phyloP scores from a whole-genome alignment of 495 filamentous ascomycete species.

The Penicillium parvum region DNA sequence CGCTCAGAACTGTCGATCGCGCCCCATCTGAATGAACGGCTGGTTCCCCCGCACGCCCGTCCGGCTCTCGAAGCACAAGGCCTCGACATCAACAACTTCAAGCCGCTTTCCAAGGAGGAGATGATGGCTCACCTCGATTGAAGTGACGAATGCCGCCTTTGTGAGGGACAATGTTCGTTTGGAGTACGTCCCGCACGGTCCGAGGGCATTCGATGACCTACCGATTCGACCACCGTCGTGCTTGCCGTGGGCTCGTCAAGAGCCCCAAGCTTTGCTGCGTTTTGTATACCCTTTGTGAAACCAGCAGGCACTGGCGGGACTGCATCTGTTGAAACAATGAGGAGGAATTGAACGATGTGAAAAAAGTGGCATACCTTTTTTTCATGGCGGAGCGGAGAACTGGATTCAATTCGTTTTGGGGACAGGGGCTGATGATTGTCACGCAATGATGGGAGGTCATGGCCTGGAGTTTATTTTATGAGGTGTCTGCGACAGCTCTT shows the following conservation, averaged over 20 bases:
- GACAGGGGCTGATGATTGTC: constrained; percentile 31
- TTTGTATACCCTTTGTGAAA: constrained; percentile 13
- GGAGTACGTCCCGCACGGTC: constrained; percentile 28
- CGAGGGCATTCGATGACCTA: constrained; percentile 31
- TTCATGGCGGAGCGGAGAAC: constrained; percentile 30
- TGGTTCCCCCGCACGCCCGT: constrained; percentile 81
- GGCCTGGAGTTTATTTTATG: constrained; percentile 40
- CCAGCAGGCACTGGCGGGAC: constrained; percentile 11
- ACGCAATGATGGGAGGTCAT: constrained; percentile 35
- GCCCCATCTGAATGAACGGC: constrained; percentile 75
- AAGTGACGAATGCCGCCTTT: constrained; percentile 38
- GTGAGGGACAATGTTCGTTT: constrained; percentile 38
- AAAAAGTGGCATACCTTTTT: constrained; percentile 21
- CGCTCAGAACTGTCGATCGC: constrained; percentile 86
- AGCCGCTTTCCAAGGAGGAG: constrained; percentile 81
- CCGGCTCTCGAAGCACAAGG: constrained; percentile 68
- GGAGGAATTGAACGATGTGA: constrained; percentile 17
- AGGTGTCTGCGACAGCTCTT: constrained; percentile 47
- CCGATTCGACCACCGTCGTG: constrained; percentile 32
- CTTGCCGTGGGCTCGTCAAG: constrained; percentile 32
- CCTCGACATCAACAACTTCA: constrained; percentile 91
- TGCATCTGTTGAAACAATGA: constrained; percentile 21
- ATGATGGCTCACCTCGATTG: constrained; percentile 98
- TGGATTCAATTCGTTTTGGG: constrained; percentile 18
- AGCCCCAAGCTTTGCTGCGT: constrained; percentile 8